Conservation (phyloP, 768 basidiomycete genomes). For the Termitomyces sp. region DNA sequence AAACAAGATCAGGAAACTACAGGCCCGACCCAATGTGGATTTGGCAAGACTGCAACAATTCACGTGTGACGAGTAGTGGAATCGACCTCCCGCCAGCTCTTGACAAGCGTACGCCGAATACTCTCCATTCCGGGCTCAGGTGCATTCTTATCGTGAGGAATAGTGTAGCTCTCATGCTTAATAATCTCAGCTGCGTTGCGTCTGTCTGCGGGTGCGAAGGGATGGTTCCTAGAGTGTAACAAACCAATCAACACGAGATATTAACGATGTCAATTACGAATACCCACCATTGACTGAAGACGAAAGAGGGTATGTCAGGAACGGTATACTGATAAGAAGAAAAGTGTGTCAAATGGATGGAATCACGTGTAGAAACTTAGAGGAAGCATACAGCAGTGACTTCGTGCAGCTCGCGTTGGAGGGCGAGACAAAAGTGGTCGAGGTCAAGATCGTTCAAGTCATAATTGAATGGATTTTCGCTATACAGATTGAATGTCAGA, state of each 20-base stretch:
- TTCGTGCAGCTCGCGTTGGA: slow-evolving; percentile 66
- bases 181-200: background rate
- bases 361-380: background rate
- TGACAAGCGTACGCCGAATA: slow-evolving; percentile 13
- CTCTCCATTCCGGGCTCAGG: slow-evolving; percentile 13
- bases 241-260: background rate
- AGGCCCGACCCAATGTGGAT: too few species aligned
- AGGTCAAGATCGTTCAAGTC: slow-evolving; percentile 66
- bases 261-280: background rate
- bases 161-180: background rate
- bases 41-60: background rate
- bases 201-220: slow-evolving; percentile 49
- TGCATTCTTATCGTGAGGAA: slow-evolving; percentile 8
- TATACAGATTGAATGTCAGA: slow-evolving; percentile 16
- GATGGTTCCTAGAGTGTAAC: slow-evolving; percentile 46
- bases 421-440: slow-evolving; percentile 61
- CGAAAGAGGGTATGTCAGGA: slow-evolving; percentile 44
- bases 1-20: background rate
- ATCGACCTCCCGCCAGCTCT: slow-evolving; percentile 16
- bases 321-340: slow-evolving; percentile 38
- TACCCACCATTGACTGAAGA: slow-evolving; percentile 42
- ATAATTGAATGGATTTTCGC: slow-evolving; percentile 66
- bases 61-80: slow-evolving; percentile 8
- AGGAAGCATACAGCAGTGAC: slow-evolving; percentile 56
- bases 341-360: slow-evolving; percentile 1